Evolutionary conservation across 75 land plant genomes (phyloP).

Genomic region (Sequoia sempervirens): DNA sequence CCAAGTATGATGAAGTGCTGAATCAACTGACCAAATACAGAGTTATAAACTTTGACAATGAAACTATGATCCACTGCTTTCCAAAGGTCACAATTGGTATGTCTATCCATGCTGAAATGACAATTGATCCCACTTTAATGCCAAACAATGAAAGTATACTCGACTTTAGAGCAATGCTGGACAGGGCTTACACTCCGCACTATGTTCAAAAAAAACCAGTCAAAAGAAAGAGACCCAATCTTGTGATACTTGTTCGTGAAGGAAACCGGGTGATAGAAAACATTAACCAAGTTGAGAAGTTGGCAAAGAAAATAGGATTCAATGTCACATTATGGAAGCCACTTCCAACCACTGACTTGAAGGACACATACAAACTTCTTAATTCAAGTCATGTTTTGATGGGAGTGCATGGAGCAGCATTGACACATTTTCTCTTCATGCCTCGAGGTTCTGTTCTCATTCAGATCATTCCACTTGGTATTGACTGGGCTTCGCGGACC

Average conservation of each 20-base stretch:
- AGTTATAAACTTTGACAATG: conserved; percentile 22
- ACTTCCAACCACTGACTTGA: conserved; percentile 26
- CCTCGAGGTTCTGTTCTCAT: conserved; percentile 43
- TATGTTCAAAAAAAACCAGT: background rate
- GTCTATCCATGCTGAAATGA: conserved; percentile 32
- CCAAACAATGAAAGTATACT: conserved; percentile 23
- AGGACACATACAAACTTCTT: conserved; percentile 28
- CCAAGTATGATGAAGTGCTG: conserved; percentile 29
- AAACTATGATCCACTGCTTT: conserved; percentile 27
- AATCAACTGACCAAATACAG: conserved; percentile 21
- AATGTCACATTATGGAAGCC: conserved; percentile 25
- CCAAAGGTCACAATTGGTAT: conserved; percentile 31
- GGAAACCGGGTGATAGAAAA: conserved; percentile 30
- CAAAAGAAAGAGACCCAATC: conserved; percentile 8
- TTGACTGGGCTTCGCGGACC: conserved; percentile 41
- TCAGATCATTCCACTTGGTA: conserved; percentile 43
- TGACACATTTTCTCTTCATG: conserved; percentile 54
- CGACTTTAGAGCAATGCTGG: conserved; percentile 24
- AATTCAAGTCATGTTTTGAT: conserved; percentile 30
- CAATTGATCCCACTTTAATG: conserved; percentile 22
- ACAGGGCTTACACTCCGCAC: conserved; percentile 24
- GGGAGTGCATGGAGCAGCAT: conserved; percentile 54
- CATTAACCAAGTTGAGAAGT: conserved; percentile 19
- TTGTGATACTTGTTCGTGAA: conserved; percentile 28
- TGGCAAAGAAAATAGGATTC: conserved; percentile 26